Conservation (phyloP, 768 basidiomycete species). For the Zangia roseola region DNA sequence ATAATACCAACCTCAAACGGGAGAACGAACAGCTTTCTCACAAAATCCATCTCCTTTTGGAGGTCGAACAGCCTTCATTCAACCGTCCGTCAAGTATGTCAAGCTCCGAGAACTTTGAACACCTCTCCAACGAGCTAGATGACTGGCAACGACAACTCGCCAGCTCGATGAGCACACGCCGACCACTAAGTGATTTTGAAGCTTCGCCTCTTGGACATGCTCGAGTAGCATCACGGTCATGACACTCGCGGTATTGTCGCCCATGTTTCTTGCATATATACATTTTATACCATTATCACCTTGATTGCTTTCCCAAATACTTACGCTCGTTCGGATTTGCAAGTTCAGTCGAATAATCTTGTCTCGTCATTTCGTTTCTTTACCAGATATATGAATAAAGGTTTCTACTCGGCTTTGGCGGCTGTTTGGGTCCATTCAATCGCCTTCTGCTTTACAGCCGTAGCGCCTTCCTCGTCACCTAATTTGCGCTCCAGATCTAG, state of each 20-base stretch:
- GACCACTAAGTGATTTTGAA: slow-evolving; percentile 73
- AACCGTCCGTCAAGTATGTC: slow-evolving; percentile 71
- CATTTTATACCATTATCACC: slow-evolving; percentile 34
- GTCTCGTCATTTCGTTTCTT: slow-evolving; percentile 32
- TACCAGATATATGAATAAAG: slow-evolving; percentile 35
- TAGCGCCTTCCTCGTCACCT: slow-evolving; percentile 84
- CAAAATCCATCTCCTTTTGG: slow-evolving; percentile 85
- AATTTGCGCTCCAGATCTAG: slow-evolving; percentile 80
- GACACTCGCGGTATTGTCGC: slow-evolving; percentile 21
- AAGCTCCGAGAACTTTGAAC: slow-evolving; percentile 83
- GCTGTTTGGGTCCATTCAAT: slow-evolving; percentile 86
- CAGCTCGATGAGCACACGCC: slow-evolving; percentile 72
- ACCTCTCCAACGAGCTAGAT: slow-evolving; percentile 78
- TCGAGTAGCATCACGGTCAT: slow-evolving; percentile 59
- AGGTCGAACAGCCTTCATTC: slow-evolving; percentile 78
- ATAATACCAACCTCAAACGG: slow-evolving; percentile 74
- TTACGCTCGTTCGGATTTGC: slow-evolving; percentile 60
- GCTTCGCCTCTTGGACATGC: slow-evolving; percentile 52
- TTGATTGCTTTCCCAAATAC: slow-evolving; percentile 35
- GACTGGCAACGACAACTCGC: slow-evolving; percentile 86
- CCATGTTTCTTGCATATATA: slow-evolving; percentile 34
- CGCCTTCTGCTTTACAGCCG: slow-evolving; percentile 82
- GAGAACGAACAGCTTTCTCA: slow-evolving; percentile 91
- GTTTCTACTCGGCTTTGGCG: slow-evolving; percentile 17
- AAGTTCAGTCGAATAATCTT: slow-evolving; percentile 36